These are phyloP conservation scores for Lantana camara DNA, from an alignment of 257 asterid species.

Conservation along the genomic window DNA sequence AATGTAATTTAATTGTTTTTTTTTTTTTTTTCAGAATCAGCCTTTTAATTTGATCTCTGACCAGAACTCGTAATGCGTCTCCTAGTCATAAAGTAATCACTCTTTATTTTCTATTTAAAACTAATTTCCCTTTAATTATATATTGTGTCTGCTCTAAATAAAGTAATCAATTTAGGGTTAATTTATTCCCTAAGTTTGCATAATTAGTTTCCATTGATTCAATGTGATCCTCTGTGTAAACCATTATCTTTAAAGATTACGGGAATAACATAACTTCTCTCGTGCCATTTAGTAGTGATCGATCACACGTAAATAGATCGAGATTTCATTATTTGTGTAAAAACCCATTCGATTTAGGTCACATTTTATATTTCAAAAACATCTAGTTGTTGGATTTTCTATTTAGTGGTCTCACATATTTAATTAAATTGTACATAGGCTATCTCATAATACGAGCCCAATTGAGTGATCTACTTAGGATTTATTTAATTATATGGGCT, in stretches of 20 bases:
- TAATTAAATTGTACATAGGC: too few species aligned
- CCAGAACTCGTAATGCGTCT: conserved; percentile 5
- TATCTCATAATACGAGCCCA: too few species aligned
- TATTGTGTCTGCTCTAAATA: conserved; percentile 11
- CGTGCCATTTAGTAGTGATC: neutral
- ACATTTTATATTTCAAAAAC: too few species aligned
- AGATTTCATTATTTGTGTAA: too few species aligned
- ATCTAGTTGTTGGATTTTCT: too few species aligned
- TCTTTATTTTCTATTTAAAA: neutral
- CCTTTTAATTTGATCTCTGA: neutral
- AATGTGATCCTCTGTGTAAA: neutral
- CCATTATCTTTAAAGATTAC: conserved; percentile 12
- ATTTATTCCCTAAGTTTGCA: neutral
- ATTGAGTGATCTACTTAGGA: too few species aligned
- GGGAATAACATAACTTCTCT: neutral
- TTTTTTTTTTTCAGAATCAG: conserved; percentile 23
- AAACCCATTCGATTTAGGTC: too few species aligned
- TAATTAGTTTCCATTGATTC: neutral
- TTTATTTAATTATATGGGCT: too few species aligned
- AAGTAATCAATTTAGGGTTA: neutral
- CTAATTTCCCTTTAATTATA: neutral
- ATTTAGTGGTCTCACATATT: too few species aligned
- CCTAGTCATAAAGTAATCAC: conserved; percentile 25
- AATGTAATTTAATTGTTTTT: conserved; percentile 24
- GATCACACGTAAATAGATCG: too few species aligned